These are phyloP conservation scores for Strobilomyces dryophilus DNA, from an alignment of 768 basidiomycete genomes.

Conservation along the genomic window DNA sequence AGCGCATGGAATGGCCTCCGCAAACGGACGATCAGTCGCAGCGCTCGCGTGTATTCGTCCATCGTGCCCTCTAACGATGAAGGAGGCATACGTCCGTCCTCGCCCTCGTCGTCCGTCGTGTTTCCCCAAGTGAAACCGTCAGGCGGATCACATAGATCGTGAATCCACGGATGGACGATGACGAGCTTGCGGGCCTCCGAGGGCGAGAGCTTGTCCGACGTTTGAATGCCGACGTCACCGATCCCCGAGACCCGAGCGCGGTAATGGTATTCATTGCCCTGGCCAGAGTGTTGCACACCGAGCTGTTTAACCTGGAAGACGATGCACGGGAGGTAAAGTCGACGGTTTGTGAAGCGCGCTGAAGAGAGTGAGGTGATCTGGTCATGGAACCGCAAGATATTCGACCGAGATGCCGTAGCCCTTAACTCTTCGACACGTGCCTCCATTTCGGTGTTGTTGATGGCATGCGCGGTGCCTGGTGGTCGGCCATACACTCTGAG, in stretches of 20 bases:
- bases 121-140: too few species aligned
- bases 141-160: too few species aligned
- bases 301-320: background rate
- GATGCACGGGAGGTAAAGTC: background rate
- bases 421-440: background rate
- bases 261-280: background rate
- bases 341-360: background rate
- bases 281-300: background rate
- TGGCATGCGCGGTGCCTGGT: background rate
- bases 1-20: background rate
- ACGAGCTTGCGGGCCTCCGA: background rate
- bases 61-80: too few species aligned
- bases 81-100: too few species aligned
- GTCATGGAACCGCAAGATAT: background rate
- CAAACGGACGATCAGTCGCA: background rate
- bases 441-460: background rate
- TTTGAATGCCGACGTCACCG: background rate
- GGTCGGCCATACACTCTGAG: background rate
- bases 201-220: too few species aligned
- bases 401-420: background rate
- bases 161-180: too few species aligned
- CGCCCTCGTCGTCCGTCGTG: background rate
- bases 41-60: too few species aligned
- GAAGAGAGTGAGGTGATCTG: background rate
- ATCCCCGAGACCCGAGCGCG: background rate